Evolutionary conservation across 2,329 filamentous ascomycete species (phyloP), one percentile per base, ranked within the genome.

Genomic region (Fusarium bactridioides): DNA sequence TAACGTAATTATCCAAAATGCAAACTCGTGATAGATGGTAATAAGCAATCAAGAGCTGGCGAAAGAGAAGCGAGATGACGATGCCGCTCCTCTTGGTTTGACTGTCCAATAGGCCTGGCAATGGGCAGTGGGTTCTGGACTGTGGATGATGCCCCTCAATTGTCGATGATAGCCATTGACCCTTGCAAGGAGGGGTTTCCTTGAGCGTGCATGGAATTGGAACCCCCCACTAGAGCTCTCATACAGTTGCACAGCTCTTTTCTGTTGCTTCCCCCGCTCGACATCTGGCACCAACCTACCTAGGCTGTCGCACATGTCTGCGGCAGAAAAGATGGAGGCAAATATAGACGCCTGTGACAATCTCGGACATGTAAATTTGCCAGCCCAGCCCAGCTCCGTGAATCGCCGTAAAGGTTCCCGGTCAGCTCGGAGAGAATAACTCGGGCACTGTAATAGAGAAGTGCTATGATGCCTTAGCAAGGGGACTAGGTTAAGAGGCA

Each of bases 141-240:
- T 63, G 70, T 73, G 70, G 70, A 64, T 67, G 70, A 67, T 73
- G 70, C 70, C 70, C 70, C 70, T 73, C 70, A 67, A 29, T 66
- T 72, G 58, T 64, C 59, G 58, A 59, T 48, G 63, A 63, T 69
- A 51, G 58, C 41, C 61, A 67, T 54, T 41, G 69, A 70, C 48
- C 68, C 63, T 68, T 71, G 69, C 29, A 56, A 70, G 50, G 37
- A 38, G 73, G 63, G 68, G 68, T 69, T 61, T 72, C 60, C 27
- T 60, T 50, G 43, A 61, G 51, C 35, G 37, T 53, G 45, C 45
- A 48, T n/a, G 10, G 41, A 44, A 25, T 33, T 51, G 37, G 57
- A 64, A 44, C 57, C 50, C 71, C 71, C 68, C 71, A 74, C 71
- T 55, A 72, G 71, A 74, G 71, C 71, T 72, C 33, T 48, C 58